Evolutionary conservation across 177 flowering plant species (phyloP).

Genomic region (Telopea speciosissima): DNA sequence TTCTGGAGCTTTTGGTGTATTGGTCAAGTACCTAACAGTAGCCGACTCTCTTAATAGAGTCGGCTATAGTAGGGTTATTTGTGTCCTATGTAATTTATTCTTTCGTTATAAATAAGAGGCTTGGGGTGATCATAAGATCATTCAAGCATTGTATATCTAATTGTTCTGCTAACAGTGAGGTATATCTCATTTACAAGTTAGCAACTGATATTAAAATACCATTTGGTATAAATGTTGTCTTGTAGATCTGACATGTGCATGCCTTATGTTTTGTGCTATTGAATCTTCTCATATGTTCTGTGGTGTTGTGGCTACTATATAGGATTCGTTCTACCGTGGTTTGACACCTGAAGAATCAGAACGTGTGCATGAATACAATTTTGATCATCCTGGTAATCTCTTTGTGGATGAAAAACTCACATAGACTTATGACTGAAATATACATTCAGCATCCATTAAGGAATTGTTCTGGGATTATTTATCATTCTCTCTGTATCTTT

Average conservation of each 20-base stretch:
- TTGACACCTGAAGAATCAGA: conserved; percentile 84
- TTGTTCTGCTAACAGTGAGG: too few relatives aligned
- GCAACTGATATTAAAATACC: neutral
- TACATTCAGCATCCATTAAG: neutral
- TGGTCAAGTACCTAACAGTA: too few relatives aligned
- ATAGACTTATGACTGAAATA: neutral
- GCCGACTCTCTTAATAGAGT: too few relatives aligned
- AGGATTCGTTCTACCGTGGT: conserved; percentile 98
- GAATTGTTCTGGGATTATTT: neutral
- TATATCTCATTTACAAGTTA: neutral
- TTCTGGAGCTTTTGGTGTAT: too few relatives aligned
- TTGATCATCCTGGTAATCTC: conserved; percentile 93
- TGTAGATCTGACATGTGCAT: neutral
- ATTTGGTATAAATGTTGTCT: neutral
- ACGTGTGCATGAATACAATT: conserved; percentile 87
- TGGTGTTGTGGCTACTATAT: conserved; percentile 8
- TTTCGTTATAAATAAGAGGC: too few relatives aligned
- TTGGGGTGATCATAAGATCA: too few relatives aligned
- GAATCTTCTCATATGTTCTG: neutral
- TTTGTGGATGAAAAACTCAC: neutral
- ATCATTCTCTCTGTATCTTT: too few relatives aligned
- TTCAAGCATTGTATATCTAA: too few relatives aligned
- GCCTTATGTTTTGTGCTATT: too few relatives aligned
- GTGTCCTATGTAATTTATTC: too few relatives aligned
- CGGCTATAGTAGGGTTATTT: too few relatives aligned